Evolutionary conservation across 805 yeast genomes (phyloP), one percentile per base, ranked within the genome.

Genomic region (Wickerhamomyces subpelliculosus): DNA sequence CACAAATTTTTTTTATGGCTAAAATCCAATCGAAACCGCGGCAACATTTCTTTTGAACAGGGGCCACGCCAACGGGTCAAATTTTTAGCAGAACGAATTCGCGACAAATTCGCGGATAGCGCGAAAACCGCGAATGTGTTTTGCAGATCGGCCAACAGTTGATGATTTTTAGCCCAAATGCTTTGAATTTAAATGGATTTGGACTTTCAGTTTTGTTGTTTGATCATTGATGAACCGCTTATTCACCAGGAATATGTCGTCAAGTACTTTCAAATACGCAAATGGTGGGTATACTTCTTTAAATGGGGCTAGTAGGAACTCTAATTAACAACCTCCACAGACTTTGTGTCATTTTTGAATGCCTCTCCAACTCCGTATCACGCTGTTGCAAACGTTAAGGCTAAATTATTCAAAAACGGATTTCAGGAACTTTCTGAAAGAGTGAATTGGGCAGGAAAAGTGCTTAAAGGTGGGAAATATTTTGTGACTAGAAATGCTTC

Each of bases 341-440:
- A 81, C 34, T 86, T 89, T 52, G 66, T 89, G 35, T 68, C 75
- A 32, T 90, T 83, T 55, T 80, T 93, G 43, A 87, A 87, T 62
- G 68, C 72, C 4, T 82, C 95, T 0, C 97, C 96, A 14, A 81
- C 97, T 0, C 97, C 97, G 0, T 90, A 88, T 59, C 97, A 93
- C 60, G 96, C 88, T 1, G 95, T 89, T 8, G 72, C 74, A 35
- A 72, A 74, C 20, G 77, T 80, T 32, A 80, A 80, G 51, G 47
- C 58, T n/a, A 61, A 67, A 36, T 68, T 90, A 25, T 39, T 56
- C 3, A 56, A 60, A 4, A 73, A 76, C n/a, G 95, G 95, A 0
- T 90, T 86, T 56, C 57, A 55, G 10, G 93, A 84, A 58, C 59
- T 93, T 21, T 66, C 73, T 18, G 97, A 90, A 60, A 70, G 86